Base-by-base conservation (phyloP, 331 rosid genomes). In the Malus hybrid region DNA sequence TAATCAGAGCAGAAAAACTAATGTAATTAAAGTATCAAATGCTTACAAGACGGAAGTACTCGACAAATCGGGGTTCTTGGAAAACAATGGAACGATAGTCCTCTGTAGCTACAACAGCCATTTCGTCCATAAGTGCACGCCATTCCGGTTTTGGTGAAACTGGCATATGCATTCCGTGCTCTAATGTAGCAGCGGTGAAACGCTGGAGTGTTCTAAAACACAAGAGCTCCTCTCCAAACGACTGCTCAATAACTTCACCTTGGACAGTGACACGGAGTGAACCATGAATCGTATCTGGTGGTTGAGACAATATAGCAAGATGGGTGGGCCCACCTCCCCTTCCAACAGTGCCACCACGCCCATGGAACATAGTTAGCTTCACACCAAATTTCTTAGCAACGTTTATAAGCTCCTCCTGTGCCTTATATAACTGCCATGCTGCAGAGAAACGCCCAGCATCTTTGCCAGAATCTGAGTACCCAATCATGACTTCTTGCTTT, bases 361-460 rank as follows among this genome's bases (percentile, higher is more conserved):
- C 99, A 1, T 94, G 99, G 86, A 94, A 94, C 99, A 94, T 94
- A 32, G 97, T 94, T 68, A 94, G 84, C 92, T 94, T 94, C 69
- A 94, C 87, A 73, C 97, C 97, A 59, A 46, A 92, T 59, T 90
- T 42, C 85, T 95, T 87, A 5, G 99, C 97, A 34, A 95, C 99
- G 1, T 89, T 88, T 71, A 90, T 89, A 69, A 95, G 97, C 44
- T 95, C 99, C 84, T 95, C 99, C 54, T 95, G 99, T 82, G 99
- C 97, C 87, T 95, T 95, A n/a, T 90, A 95, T 65, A 95, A 82
- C 82, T 95, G 99, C 99, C 99, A 95, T 59, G 93, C 99, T 60
- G 99, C 97, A 72, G 99, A 92, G 71, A 95, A 83, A 65, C 99
- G 89, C 33, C 99, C 99, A n/a, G 99, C 99, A 80, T 95, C 99